phyloP scores from a whole-genome alignment of 176 grass and related monocot species.

The Dactylis glomerata region DNA sequence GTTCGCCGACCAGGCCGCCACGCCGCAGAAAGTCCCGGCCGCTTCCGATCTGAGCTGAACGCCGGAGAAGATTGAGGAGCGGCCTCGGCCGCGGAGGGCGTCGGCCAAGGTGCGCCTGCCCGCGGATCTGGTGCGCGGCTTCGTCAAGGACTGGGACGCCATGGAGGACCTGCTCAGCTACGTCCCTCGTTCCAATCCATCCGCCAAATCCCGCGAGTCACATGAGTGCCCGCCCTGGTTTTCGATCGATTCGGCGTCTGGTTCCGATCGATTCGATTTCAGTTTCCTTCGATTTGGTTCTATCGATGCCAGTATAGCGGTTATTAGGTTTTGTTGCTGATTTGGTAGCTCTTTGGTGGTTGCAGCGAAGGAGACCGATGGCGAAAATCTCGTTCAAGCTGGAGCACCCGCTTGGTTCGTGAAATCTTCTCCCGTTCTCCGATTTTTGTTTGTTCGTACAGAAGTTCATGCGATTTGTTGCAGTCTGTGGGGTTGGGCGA shows the following conservation, averaged over 20 bases:
- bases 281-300: background rate
- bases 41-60: too few relatives aligned
- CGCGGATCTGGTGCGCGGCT: slow-evolving; percentile 86
- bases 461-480: background rate
- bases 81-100: too few relatives aligned
- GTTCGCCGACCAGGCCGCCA: too few relatives aligned
- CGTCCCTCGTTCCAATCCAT: slow-evolving; percentile 34
- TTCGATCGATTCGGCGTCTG: background rate
- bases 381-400: slow-evolving; percentile 93
- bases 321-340: background rate
- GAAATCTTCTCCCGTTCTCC: background rate
- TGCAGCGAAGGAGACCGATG: slow-evolving; percentile 46
- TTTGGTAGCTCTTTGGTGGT: background rate
- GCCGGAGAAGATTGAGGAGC: too few relatives aligned
- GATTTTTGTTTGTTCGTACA: background rate
- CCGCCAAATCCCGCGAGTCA: background rate
- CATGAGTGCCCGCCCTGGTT: background rate
- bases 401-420: slow-evolving; percentile 91
- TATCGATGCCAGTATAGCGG: background rate
- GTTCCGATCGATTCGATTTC: background rate
- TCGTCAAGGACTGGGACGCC: slow-evolving; percentile 94
- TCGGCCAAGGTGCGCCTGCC: too few relatives aligned
- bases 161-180: slow-evolving; percentile 93
- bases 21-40: too few relatives aligned
- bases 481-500: background rate